Evolutionary conservation across 1,284 basidiomycete species (phyloP).

Genomic region (Microbotryomycetes sp.): DNA sequence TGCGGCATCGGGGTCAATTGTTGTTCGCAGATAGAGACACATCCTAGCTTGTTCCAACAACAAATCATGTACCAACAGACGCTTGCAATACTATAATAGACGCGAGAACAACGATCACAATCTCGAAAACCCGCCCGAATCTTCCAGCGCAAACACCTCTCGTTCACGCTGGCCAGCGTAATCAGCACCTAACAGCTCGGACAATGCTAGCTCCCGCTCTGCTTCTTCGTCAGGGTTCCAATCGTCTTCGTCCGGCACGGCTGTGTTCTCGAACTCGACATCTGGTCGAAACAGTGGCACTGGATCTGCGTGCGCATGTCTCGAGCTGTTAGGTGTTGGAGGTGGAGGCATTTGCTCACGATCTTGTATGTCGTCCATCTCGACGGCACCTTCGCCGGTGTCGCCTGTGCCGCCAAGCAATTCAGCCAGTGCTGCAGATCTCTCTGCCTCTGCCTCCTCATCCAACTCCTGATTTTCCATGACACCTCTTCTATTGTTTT

Average conservation of each 20-base stretch:
- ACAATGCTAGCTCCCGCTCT: constrained; percentile 11
- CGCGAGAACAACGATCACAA: too few species aligned
- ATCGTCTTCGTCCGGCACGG: constrained; percentile 3
- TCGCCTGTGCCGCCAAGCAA: constrained; percentile 3
- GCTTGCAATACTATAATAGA: too few species aligned
- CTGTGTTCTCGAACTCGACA: background rate
- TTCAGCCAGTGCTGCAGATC: constrained; percentile 9
- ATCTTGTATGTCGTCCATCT: background rate
- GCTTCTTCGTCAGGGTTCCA: constrained; percentile 1
- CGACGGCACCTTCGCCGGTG: background rate
- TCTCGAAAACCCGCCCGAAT: background rate
- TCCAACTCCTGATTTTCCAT: constrained; percentile 19
- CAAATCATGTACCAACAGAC: too few species aligned
- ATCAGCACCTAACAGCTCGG: constrained; percentile 12
- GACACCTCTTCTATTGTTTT: background rate
- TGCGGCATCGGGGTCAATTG: background rate
- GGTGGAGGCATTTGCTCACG: background rate
- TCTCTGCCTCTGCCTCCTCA: constrained; percentile 9
- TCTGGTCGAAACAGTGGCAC: background rate
- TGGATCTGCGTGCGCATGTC: background rate
- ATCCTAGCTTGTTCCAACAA: too few species aligned
- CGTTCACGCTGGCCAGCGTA: background rate
- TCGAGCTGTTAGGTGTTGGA: background rate
- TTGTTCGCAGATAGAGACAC: background rate
- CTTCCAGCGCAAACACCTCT: background rate